A percentile compares a stretch with the other conserved stretches of the same genome.
Evolutionary conservation across 2,329 filamentous ascomycete species (phyloP).

Genomic region (Colletotrichum musae): DNA sequence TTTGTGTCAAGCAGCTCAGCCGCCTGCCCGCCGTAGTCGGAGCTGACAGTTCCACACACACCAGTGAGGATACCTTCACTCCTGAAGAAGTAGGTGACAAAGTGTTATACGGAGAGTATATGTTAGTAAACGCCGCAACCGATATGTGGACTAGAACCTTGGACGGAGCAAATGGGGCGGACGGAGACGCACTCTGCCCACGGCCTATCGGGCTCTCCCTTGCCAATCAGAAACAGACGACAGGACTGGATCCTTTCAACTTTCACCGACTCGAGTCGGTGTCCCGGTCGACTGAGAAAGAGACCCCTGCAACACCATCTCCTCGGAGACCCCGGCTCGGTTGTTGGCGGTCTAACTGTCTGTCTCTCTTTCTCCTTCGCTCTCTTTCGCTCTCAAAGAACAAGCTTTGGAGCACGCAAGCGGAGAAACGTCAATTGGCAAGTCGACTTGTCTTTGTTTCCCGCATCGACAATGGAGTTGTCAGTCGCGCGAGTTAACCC

Average conservation of each 20-base stretch:
- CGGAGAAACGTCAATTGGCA: not conserved
- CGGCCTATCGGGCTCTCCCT: conserved; percentile 29
- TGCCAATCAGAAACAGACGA: conserved; percentile 21
- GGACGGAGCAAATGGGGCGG: conserved; percentile 19
- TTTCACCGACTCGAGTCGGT: conserved; percentile 33
- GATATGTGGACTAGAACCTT: conserved; percentile 22
- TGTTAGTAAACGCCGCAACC: conserved; percentile 3
- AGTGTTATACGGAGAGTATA: not conserved
- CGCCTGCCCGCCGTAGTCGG: conserved; percentile 29
- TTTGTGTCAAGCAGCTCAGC: conserved; percentile 4
- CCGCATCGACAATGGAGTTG: conserved; percentile 5
- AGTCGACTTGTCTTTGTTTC: conserved; percentile 1
- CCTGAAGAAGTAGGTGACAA: too few species aligned
- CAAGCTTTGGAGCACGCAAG: conserved; percentile 24
- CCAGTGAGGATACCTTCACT: not conserved
- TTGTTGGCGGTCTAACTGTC: conserved; percentile 9
- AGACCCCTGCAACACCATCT: conserved; percentile 24
- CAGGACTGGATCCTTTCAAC: conserved; percentile 13
- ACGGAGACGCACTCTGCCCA: conserved; percentile 16
- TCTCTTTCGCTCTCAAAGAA: conserved; percentile 3
- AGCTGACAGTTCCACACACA: not conserved
- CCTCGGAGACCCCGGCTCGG: conserved; percentile 33
- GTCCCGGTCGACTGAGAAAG: conserved; percentile 14
- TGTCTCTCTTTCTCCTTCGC: not conserved
- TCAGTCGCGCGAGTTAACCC: not conserved